Evolutionary conservation across 176 grass and related monocot genomes (phyloP), one percentile per base, ranked within the genome.

Genomic region (Zoysia japonica): DNA sequence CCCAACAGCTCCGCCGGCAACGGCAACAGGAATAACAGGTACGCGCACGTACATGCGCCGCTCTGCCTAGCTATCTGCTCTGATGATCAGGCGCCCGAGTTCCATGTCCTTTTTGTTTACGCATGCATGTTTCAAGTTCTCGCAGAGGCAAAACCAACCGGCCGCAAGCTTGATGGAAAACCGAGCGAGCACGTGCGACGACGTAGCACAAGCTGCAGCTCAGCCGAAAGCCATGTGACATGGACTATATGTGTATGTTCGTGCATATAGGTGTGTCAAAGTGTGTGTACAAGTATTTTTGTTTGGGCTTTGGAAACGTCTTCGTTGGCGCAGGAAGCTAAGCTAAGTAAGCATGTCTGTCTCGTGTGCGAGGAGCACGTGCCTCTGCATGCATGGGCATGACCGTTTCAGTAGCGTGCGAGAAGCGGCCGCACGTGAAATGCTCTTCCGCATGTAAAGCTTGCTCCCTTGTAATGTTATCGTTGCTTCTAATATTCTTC

Each of bases 131-230:
- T 61, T 35, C 7, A 57, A 14, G 1, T 38, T 5, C 61, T 64
- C 39, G 6, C n/a, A 59, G 38, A 54, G 72, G 61, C 80, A 83
- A 76, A 47, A 11, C 83, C 49, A 79, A 67, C 61, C 41, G 68
- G 35, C 47, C 83, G 14, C 76, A 85, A 61, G 78, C 60, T 59
- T 85, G 75, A 85, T 5, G 14, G 56, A 61, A 9, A 40, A 28
- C 37, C 11, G 61, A 1, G 3, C 60, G 62, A 3, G 62, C 1
- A 15, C 37, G 38, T 65, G 37, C 62, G 37, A 59, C 46, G 37
- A 74, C 42, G 61, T 60, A 43, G 38, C 15, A 3, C 71, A 60
- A 69, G 54, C 64, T 50, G 65, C 73, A 61, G 82, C 71, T 47
- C 36, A 65, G 40, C 37, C 36, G 12, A 46, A 12, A 52, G 19